Base-by-base conservation (phyloP, 805 yeast species). In the Kregervanrija delftensis region DNA sequence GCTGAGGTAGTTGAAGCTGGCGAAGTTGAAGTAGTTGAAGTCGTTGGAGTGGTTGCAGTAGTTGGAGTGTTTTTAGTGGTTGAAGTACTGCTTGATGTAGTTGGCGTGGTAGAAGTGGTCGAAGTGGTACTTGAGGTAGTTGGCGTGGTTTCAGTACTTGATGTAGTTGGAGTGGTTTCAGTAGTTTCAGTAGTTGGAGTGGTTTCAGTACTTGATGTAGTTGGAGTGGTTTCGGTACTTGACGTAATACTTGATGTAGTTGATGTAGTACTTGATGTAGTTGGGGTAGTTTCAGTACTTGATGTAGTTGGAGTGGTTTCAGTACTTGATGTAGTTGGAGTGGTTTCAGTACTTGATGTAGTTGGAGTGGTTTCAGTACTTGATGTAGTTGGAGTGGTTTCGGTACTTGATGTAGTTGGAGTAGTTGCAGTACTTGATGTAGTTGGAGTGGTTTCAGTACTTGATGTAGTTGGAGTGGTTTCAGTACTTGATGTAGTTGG, bases 1-100 rank as follows among this genome's bases (percentile, higher is more conserved):
- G 55, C 30, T 10, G 59, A 11, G 3, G 60, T 16, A 11, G 58
- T 22, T 17, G 22, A 17, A 17, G 42, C 12, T 12, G 49, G 30
- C 12, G 39, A 35, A 14, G 46, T 35, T 8, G 47, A 10, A 11
- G 55, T 35, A 14, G 57, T 47, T 8, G 57, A 34, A 30, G 37
- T 31, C 8, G 45, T 33, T 8, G 47, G 17, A 13, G 46, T 15
- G 9, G 39, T 11, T 30, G 42, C 8, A 10, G 43, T 13, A 8
- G 51, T 13, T 9, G 44, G 2, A 11, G 41, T 51, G 13, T 52
- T 55, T 16, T 63, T 49, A 16, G 56, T 56, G 12, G 44, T 12
- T 22, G 35, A 1, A 13, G 33, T 31, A 13, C 45, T 6, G 11
- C 37, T 3, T 11, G 36, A 15, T 4, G 32, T 8, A 6, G 37